Evolutionary conservation across 2,329 filamentous ascomycete species (phyloP), one percentile per base, ranked within the genome.

Genomic region (Ophiocordyceps camponoti-saundersi): DNA sequence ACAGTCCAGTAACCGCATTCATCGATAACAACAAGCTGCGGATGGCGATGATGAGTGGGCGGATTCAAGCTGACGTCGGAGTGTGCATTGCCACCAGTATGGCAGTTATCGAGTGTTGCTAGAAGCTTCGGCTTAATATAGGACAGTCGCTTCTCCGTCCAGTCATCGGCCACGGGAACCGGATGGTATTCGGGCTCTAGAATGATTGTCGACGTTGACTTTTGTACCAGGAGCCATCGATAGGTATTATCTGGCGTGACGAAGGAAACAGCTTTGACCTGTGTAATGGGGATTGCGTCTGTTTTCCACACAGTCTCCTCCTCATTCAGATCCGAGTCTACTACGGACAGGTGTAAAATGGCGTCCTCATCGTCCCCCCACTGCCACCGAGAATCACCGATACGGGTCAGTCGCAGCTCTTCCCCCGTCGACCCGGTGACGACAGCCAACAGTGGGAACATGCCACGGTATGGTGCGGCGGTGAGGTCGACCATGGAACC

Each of bases 61-160:
- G 80, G 75, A 51, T 80, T 81, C 57, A 88, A 84, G 0, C 73
- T 62, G 3, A 83, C 66, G 59, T 88, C 79, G 0, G 70, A 70
- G 53, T 85, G 79, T 1, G 68, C 56, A 29, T 61, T 64, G 1
- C 72, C 73, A 2, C 74, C 77, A 0, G 75, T 80, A 29, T 72
- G 61, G 2, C 66, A 57, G 15, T 66, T 65, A 0, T 65, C 59
- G n/a, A 87, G 59, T 11, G 64, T 68, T 7, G 77, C 57, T 3
- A 83, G 55, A 0, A 70, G 71, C 42, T 76, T 77, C 2, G 72
- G 62, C 39, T 72, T 66, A 16, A 88, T 67, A 46, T 66, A 66
- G 0, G 78, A 77, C 3, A 69, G 55, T 1, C 55, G 57, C 50
- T 57, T 59, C 12, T 51, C 51, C 20, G 45, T 21, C 11, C 46